A percentile compares a stretch with the other conserved stretches of the same genome.
These are phyloP conservation scores for Fusarium penzigii DNA, from an alignment of 2,329 filamentous ascomycete genomes.

Conservation along the genomic window DNA sequence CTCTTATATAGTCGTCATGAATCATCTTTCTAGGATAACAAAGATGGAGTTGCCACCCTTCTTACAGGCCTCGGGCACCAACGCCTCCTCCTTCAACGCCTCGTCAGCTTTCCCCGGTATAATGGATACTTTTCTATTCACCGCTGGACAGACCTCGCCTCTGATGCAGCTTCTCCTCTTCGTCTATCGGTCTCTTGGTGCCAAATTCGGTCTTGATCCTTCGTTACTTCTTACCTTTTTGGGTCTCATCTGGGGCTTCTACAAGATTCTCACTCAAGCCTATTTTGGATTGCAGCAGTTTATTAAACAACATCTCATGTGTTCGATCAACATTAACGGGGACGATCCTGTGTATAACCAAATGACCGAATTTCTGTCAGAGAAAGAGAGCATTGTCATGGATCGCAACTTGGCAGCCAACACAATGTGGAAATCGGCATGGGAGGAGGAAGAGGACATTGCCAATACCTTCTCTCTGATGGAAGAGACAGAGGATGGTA, in stretches of 20 bases:
- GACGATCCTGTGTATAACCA: slow-evolving; percentile 60
- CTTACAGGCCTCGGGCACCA: slow-evolving; percentile 23
- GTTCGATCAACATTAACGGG: slow-evolving; percentile 53
- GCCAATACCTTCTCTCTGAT: slow-evolving; percentile 40
- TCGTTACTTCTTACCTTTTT: slow-evolving; percentile 46
- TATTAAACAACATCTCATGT: slow-evolving; percentile 49
- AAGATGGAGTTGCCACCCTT: slow-evolving; percentile 33
- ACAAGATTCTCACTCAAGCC: slow-evolving; percentile 37
- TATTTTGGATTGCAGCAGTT: slow-evolving; percentile 38
- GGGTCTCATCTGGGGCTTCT: slow-evolving; percentile 50
- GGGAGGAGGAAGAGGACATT: slow-evolving; percentile 55
- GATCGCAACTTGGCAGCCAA: slow-evolving; percentile 57
- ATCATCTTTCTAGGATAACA: slow-evolving; percentile 29
- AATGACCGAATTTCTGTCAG: slow-evolving; percentile 59
- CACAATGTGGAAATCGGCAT: slow-evolving; percentile 54
- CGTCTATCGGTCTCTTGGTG: slow-evolving; percentile 47
- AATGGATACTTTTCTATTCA: slow-evolving; percentile 46
- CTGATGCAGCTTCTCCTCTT: slow-evolving; percentile 45
- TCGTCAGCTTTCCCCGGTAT: slow-evolving; percentile 32
- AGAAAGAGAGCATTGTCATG: slow-evolving; percentile 51
- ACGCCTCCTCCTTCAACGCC: slow-evolving; percentile 20
- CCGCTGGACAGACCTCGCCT: slow-evolving; percentile 46
- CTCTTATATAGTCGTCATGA: slow-evolving; percentile 14
- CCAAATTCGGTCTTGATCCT: slow-evolving; percentile 50
- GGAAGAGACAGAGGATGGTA: slow-evolving; percentile 39